Evolutionary conservation across 2,329 filamentous ascomycete genomes (phyloP).

Genomic region (Pyrenochaeta sp.): DNA sequence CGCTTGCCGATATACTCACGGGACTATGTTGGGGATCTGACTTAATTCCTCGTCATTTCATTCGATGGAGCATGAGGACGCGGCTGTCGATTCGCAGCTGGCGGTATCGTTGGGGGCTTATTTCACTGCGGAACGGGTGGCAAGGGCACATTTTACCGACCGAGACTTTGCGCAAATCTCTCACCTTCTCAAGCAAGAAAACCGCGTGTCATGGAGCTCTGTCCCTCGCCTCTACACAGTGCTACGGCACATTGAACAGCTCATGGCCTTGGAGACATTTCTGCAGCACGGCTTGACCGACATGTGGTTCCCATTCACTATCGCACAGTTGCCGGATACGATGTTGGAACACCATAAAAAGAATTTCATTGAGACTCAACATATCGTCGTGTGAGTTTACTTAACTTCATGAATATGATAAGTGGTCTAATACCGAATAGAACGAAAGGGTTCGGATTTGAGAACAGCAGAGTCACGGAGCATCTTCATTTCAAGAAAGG

Average conservation of each 20-base stretch:
- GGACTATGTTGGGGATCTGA: too few species aligned
- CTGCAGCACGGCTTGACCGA: conserved; percentile 6
- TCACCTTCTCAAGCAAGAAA: not conserved
- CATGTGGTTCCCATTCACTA: conserved; percentile 9
- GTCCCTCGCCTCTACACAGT: conserved; percentile 3
- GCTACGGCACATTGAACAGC: conserved; percentile 8
- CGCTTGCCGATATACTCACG: too few species aligned
- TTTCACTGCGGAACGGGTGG: not conserved
- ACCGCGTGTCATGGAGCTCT: not conserved
- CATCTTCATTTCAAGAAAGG: not conserved
- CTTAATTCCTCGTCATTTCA: not conserved
- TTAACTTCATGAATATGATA: not conserved
- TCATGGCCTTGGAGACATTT: conserved; percentile 3
- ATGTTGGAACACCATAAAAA: not conserved
- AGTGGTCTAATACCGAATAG: not conserved
- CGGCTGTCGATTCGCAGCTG: too few species aligned
- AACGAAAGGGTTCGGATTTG: not conserved
- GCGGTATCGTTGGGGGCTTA: not conserved
- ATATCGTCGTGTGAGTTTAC: conserved; percentile 8
- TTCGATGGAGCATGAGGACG: too few species aligned
- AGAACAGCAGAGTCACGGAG: not conserved
- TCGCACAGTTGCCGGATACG: conserved; percentile 2
- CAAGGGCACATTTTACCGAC: not conserved
- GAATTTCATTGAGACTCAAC: conserved; percentile 10
- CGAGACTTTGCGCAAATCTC: not conserved